Percentiles rank a stretch among this genome's conserved stretches.
Evolutionary conservation across 768 basidiomycete species (phyloP).

Genomic region (Russula dissimulans): DNA sequence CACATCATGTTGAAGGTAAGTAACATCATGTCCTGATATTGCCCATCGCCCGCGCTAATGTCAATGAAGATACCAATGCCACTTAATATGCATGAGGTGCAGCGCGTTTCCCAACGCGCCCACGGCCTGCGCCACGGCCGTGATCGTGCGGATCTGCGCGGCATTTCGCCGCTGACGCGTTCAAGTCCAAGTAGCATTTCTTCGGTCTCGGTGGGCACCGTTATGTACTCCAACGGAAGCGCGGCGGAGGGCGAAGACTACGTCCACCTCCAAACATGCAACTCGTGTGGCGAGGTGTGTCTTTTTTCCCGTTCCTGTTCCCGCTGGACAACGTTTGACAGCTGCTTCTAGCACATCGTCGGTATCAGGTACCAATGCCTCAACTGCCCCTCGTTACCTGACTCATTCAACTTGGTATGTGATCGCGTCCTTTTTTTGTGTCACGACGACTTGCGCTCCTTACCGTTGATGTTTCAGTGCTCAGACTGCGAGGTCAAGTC

Average conservation of each 20-base stretch:
- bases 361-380: conserved; percentile 86
- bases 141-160: conserved; percentile 1
- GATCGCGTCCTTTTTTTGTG: not conserved
- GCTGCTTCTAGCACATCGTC: conserved; percentile 46
- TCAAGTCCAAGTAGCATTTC: conserved; percentile 18
- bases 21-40: not conserved
- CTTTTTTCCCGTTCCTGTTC: not conserved
- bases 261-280: conserved; percentile 16
- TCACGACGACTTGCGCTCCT: not conserved
- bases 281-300: conserved; percentile 13
- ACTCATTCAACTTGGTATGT: conserved; percentile 65
- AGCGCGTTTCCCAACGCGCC: conserved; percentile 34
- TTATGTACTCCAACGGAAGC: not conserved
- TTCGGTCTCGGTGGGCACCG: conserved; percentile 7
- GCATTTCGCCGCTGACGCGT: conserved; percentile 1
- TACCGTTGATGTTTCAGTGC: conserved; percentile 43
- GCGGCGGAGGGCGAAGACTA: not conserved
- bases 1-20: conserved; percentile 92
- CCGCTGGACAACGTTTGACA: not conserved
- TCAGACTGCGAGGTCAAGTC: conserved; percentile 69
- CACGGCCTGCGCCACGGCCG: conserved; percentile 8
- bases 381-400: conserved; percentile 70
- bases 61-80: conserved; percentile 71
- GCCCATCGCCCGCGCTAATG: conserved; percentile 5
- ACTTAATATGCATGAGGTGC: conserved; percentile 61